phyloP scores from a whole-genome alignment of 1,139 yeast genomes.

The Pichia sp. region DNA sequence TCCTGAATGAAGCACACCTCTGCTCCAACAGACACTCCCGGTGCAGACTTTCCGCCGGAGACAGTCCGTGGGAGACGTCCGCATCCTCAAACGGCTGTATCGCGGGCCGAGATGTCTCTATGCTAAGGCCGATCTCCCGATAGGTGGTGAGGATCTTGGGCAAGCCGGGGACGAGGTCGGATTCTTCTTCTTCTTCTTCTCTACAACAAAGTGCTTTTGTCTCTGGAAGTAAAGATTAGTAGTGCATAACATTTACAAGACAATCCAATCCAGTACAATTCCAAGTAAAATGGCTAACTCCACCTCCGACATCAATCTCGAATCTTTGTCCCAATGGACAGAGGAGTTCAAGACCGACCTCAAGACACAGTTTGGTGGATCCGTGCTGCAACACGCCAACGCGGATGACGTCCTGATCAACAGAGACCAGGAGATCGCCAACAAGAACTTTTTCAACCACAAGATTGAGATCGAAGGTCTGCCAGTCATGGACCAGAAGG shows the following conservation, averaged over 20 bases:
- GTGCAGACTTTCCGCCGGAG: background rate
- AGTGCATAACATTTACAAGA: too few relatives aligned
- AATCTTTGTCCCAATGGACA: slow-evolving; percentile 26
- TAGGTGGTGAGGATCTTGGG: too few relatives aligned
- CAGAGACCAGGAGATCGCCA: slow-evolving; percentile 40
- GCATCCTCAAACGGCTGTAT: background rate
- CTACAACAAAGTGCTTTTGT: too few relatives aligned
- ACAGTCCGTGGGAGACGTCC: background rate
- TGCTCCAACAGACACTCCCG: too few relatives aligned
- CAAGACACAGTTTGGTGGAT: slow-evolving; percentile 30
- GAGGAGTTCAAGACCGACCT: slow-evolving; percentile 25
- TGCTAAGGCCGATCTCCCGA: too few relatives aligned
- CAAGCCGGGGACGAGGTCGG: too few relatives aligned
- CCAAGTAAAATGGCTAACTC: slow-evolving; percentile 12
- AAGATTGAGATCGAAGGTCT: slow-evolving; percentile 61
- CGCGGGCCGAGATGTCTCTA: background rate
- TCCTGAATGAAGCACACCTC: too few relatives aligned
- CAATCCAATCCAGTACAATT: too few relatives aligned
- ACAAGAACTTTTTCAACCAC: slow-evolving; percentile 49
- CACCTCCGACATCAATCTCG: slow-evolving; percentile 19
- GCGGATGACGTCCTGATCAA: slow-evolving; percentile 37
- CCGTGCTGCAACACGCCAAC: slow-evolving; percentile 31
- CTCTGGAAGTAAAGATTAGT: too few relatives aligned
- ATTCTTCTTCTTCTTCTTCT: too few relatives aligned
- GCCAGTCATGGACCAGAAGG: slow-evolving; percentile 69